Percentiles rank a stretch among this genome's conserved stretches.
Evolutionary conservation across 768 basidiomycete genomes (phyloP).

Genomic region (Panaeolus cyanescens): DNA sequence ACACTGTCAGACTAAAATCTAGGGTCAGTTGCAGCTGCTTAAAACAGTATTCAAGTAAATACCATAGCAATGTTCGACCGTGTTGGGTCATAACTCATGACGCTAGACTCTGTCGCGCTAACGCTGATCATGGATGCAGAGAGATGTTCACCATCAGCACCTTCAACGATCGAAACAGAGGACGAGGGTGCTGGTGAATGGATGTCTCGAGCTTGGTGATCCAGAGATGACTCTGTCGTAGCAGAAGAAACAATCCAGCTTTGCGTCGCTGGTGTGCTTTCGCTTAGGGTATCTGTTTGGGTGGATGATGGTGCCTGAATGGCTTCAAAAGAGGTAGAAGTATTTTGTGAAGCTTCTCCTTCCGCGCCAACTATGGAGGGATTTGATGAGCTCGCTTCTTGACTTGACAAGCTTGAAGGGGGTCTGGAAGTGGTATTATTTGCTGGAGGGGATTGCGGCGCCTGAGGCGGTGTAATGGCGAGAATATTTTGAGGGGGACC

Average conservation of each 20-base stretch:
- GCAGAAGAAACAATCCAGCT: constrained; percentile 34
- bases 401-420: constrained; percentile 19
- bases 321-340: background rate
- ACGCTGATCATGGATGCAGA: constrained; percentile 43
- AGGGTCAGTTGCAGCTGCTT: constrained; percentile 22
- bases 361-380: background rate
- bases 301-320: constrained; percentile 21
- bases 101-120: constrained; percentile 25
- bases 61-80: background rate
- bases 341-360: background rate
- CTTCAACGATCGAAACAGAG: constrained; percentile 19
- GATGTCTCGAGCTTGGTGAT: background rate
- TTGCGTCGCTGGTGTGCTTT: constrained; percentile 25
- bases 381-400: background rate
- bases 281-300: background rate
- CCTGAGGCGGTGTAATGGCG: background rate
- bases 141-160: constrained; percentile 19
- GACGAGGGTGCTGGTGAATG: constrained; percentile 16
- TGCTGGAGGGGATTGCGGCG: constrained; percentile 8
- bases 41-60: constrained; percentile 3
- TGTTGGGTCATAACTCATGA: constrained; percentile 3
- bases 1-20: constrained; percentile 19
- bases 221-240: background rate
- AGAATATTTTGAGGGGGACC: constrained; percentile 6
- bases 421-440: constrained; percentile 1